A percentile compares a stretch with the other conserved stretches of the same genome.
These are phyloP conservation scores for Colletotrichum sidae DNA, from an alignment of 2,329 filamentous ascomycete genomes.

Conservation along the genomic window DNA sequence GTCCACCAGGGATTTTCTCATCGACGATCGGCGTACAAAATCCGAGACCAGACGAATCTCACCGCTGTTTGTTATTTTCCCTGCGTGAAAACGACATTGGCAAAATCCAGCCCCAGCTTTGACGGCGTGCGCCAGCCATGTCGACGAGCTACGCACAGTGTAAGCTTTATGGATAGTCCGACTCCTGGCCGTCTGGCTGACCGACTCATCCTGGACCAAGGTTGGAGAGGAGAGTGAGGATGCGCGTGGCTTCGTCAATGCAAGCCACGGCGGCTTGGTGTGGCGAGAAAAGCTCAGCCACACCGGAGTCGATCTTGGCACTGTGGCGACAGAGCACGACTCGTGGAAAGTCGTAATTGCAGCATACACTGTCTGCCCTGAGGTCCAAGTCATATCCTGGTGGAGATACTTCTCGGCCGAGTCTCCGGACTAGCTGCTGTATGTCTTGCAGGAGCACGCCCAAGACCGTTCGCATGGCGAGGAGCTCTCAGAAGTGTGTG, in stretches of 20 bases:
- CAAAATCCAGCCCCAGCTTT: constrained; percentile 6
- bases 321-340: no score
- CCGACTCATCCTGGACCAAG: constrained; percentile 6
- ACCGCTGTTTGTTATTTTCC: constrained; percentile 27
- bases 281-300: constrained; percentile 4
- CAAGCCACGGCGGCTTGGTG: constrained; percentile 11
- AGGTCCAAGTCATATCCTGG: no score
- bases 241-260: constrained; percentile 6
- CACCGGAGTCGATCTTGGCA: no score
- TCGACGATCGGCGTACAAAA: neutral
- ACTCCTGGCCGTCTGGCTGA: constrained; percentile 1
- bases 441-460: no score
- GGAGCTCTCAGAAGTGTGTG: no score
- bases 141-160: neutral
- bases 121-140: constrained; percentile 5
- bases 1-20: neutral
- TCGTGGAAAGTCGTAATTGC: no score
- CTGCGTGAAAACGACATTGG: constrained; percentile 11
- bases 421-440: no score
- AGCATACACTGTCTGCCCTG: no score
- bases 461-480: no score
- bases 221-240: neutral
- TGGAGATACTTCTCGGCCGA: no score
- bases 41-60: constrained; percentile 19
- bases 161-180: constrained; percentile 20